Evolutionary conservation across 306 rosid species (phyloP).

Genomic region (Comarum palustre): DNA sequence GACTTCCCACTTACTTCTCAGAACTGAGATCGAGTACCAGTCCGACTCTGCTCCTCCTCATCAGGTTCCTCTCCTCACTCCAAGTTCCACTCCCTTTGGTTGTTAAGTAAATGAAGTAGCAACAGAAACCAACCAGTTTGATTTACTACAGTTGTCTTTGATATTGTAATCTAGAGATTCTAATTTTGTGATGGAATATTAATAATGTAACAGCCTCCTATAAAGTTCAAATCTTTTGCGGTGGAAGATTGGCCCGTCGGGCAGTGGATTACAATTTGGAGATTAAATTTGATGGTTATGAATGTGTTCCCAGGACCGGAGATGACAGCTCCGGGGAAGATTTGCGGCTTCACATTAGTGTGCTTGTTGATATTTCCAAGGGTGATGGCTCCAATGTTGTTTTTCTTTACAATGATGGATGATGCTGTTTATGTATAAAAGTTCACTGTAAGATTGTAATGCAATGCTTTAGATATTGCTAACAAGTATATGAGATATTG

Average conservation of each 20-base stretch:
- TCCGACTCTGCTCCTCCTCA: slow-evolving; percentile 58
- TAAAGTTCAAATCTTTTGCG: slow-evolving; percentile 52
- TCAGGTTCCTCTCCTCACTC: slow-evolving; percentile 42
- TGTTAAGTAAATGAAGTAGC: neutral
- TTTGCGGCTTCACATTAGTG: slow-evolving; percentile 59
- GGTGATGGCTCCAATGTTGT: slow-evolving; percentile 36
- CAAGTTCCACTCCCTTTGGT: slow-evolving; percentile 11
- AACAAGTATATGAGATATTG: no score
- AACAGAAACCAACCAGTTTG: neutral
- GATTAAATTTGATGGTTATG: slow-evolving; percentile 72
- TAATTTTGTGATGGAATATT: neutral
- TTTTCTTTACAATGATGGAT: neutral
- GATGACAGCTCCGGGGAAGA: slow-evolving; percentile 53
- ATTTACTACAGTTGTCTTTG: neutral
- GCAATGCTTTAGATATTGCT: neutral
- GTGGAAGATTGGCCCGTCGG: slow-evolving; percentile 70
- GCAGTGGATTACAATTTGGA: slow-evolving; percentile 59
- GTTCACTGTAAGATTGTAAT: neutral
- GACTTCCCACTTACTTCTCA: slow-evolving; percentile 62
- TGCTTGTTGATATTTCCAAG: slow-evolving; percentile 66
- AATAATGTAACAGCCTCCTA: slow-evolving; percentile 42
- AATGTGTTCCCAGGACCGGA: slow-evolving; percentile 43
- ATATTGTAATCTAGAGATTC: neutral
- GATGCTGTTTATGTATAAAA: neutral
- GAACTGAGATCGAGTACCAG: slow-evolving; percentile 57